A percentile compares a stretch with the other conserved stretches of the same genome.
phyloP scores from a whole-genome alignment of 2,329 filamentous ascomycete species.

The Paraphoma chrysanthemicola region DNA sequence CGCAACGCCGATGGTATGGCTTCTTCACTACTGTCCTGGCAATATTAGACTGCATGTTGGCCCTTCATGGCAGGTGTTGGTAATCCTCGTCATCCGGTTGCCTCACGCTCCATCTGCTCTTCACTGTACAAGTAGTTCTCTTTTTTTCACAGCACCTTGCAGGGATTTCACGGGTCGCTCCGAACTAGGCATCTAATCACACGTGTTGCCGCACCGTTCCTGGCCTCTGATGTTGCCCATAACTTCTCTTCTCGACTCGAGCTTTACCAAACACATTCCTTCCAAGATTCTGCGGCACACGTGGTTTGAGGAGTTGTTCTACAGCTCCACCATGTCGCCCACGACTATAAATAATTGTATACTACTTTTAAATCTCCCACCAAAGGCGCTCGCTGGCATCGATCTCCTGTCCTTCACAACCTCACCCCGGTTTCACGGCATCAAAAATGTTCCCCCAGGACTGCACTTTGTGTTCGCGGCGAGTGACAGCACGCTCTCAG shows the following conservation, averaged over 20 bases:
- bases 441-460: constrained; percentile 65
- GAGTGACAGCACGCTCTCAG: constrained; percentile 63
- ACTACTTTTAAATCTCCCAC: constrained; percentile 54
- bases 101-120: neutral
- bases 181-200: constrained; percentile 7
- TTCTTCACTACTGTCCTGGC: constrained; percentile 13
- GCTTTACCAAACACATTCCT: constrained; percentile 18
- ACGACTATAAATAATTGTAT: constrained; percentile 43
- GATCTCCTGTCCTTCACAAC: constrained; percentile 68
- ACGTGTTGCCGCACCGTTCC: constrained; percentile 21
- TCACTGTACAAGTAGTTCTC: neutral
- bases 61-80: neutral
- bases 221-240: constrained; percentile 24
- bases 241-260: constrained; percentile 18
- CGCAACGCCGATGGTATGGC: neutral
- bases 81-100: neutral
- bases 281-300: constrained; percentile 46
- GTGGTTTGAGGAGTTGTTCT: constrained; percentile 42
- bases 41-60: neutral
- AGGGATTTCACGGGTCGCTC: neutral
- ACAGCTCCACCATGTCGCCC: constrained; percentile 44
- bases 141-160: neutral
- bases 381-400: constrained; percentile 60
- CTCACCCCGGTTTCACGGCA: constrained; percentile 66
- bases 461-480: constrained; percentile 69